Base-by-base conservation (phyloP, 2,329 filamentous ascomycete species). In the Neopestalotiopsis sp. region DNA sequence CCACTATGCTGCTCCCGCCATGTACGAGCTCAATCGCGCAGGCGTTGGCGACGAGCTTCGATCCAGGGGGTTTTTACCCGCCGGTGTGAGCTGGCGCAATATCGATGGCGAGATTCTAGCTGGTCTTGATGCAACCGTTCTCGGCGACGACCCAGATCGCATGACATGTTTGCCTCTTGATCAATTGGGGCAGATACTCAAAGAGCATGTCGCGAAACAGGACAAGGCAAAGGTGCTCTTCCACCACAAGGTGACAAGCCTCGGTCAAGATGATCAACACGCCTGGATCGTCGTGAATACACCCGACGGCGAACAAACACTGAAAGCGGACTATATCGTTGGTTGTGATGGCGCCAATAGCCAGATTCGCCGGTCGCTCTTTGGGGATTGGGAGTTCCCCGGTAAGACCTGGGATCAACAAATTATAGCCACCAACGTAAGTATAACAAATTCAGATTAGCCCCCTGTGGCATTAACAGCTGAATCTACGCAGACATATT, bases 341-440 rank as follows among this genome's bases (percentile, higher is more conserved):
- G 83, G 82, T 0, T 84, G 83, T 70, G 84, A 86, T 74, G 84
- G 84, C 6, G 81, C 79, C 2, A 80, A 78, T 49, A 81, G 79
- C 69, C 78, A 71, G 70, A 74, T 85, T 4, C 77, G 84, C 28
- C 77, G 78, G n/a, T 75, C 76, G 56, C 70, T 84, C 12, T 82
- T 83, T 73, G 82, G 82, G 20, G 74, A 75, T 49, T 66, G 32
- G n/a, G 75, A 75, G 40, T 86, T 84, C 71, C 84, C 84, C 0
- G 82, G 85, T 1, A 81, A 84, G 73, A 88, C 85, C 0, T 81
- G 85, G 76, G 79, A 84, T 65, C 78, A 81, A 67, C 84, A 86
- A 69, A 84, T 88, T 66, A 78, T 87, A 5, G 84, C 85, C 28
- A 86, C 84, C 4, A 87, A 88, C 77, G 84, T 84, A 71, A 69